phyloP scores from a whole-genome alignment of 768 basidiomycete species.

The Lentinula detonsa region DNA sequence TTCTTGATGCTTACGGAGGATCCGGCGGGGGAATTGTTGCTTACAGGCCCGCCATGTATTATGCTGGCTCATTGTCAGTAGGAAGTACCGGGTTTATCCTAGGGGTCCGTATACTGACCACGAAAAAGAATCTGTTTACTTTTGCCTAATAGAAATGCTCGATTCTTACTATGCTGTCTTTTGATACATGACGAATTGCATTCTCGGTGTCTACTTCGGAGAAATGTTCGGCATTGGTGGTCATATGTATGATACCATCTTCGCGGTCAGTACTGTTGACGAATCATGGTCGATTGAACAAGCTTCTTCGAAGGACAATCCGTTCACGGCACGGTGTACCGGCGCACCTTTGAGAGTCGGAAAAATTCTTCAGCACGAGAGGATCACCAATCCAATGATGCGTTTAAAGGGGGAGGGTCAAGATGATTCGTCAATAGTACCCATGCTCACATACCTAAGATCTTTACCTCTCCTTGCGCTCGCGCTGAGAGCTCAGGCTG shows the following conservation, averaged over 20 bases:
- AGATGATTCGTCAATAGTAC: too few relatives aligned
- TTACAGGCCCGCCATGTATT: constrained; percentile 1
- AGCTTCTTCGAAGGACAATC: neutral
- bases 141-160: neutral
- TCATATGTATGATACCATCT: neutral
- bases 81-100: constrained; percentile 1
- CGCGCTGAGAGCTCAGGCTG: neutral
- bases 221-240: neutral
- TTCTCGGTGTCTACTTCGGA: neutral
- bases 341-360: neutral
- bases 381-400: neutral
- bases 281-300: neutral
- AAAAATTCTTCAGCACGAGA: neutral
- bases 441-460: neutral
- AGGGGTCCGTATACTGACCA: neutral
- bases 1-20: neutral
- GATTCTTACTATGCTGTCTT: neutral
- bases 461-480: neutral
- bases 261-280: neutral
- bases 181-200: neutral
- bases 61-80: constrained; percentile 1
- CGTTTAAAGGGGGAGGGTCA: neutral
- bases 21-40: neutral
- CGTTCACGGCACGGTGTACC: neutral
- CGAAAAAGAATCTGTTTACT: neutral